Conservation (phyloP, 1,139 yeast genomes). For the Yamadazyma pseudoaaseri region DNA sequence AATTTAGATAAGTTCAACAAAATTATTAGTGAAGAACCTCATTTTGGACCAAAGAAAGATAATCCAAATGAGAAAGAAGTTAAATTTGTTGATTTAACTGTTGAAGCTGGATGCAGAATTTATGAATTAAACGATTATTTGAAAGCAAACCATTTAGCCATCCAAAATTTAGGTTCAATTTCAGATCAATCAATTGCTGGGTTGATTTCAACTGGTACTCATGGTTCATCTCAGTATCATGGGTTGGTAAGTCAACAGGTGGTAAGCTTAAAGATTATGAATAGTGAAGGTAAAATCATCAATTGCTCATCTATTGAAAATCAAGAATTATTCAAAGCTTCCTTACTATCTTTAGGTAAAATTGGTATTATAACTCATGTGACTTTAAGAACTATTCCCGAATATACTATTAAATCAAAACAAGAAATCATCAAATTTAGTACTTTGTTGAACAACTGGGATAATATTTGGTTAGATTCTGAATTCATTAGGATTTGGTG, state of each 20-base stretch:
- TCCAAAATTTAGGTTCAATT: slow-evolving; percentile 91
- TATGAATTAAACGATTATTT: slow-evolving; percentile 71
- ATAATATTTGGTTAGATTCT: slow-evolving; percentile 79
- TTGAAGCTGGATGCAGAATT: slow-evolving; percentile 89
- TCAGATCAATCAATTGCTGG: slow-evolving; percentile 95
- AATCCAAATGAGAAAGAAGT: slow-evolving; percentile 39
- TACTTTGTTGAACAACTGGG: slow-evolving; percentile 66
- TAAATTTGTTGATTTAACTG: slow-evolving; percentile 82
- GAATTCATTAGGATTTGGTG: slow-evolving; percentile 96
- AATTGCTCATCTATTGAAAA: slow-evolving; percentile 69
- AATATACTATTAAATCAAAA: slow-evolving; percentile 74
- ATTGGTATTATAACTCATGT: slow-evolving; percentile 87
- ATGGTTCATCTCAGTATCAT: slow-evolving; percentile 91
- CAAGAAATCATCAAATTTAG: slow-evolving; percentile 83
- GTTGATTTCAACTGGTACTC: slow-evolving; percentile 92
- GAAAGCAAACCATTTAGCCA: slow-evolving; percentile 64
- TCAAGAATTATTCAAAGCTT: slow-evolving; percentile 78
- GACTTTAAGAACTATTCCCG: slow-evolving; percentile 83
- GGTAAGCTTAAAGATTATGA: slow-evolving; percentile 70
- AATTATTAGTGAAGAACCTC: slow-evolving; percentile 44
- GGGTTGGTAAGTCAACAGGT: slow-evolving; percentile 88
- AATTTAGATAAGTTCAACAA: slow-evolving; percentile 74
- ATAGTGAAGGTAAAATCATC: slow-evolving; percentile 70
- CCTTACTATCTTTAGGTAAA: slow-evolving; percentile 82
- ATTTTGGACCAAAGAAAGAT: slow-evolving; percentile 34